These are phyloP conservation scores for Penicillium lividum DNA, from an alignment of 495 filamentous ascomycete species.

Conservation along the genomic window DNA sequence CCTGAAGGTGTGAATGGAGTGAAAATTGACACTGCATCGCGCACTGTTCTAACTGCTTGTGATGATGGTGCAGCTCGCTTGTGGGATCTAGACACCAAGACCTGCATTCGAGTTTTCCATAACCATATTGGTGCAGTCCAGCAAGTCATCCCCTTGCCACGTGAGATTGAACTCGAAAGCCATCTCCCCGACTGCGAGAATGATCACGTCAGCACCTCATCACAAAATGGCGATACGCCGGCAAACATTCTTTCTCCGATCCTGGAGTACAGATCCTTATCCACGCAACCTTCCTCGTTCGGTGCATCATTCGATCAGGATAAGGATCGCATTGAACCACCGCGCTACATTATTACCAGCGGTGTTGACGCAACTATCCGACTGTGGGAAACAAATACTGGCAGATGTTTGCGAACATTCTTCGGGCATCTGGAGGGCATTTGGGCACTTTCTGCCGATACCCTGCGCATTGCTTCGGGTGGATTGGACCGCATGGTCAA, in stretches of 20 bases:
- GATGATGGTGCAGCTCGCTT: constrained; percentile 90
- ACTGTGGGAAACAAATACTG: constrained; percentile 86
- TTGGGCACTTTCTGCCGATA: constrained; percentile 92
- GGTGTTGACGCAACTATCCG: constrained; percentile 89
- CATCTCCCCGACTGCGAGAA: constrained; percentile 59
- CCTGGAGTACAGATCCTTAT: constrained; percentile 32
- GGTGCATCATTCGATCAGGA: constrained; percentile 53
- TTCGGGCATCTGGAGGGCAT: constrained; percentile 97
- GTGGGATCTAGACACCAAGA: constrained; percentile 87
- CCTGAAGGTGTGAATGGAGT: constrained; percentile 94
- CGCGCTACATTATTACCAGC: constrained; percentile 88
- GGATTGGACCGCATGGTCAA: constrained; percentile 95
- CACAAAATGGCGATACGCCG: constrained; percentile 34
- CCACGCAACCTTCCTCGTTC: constrained; percentile 52
- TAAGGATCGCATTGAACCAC: constrained; percentile 67
- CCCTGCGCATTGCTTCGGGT: constrained; percentile 82
- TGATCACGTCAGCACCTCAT: constrained; percentile 42
- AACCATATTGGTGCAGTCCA: constrained; percentile 97
- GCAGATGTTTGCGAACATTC: constrained; percentile 81
- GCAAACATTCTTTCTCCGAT: constrained; percentile 24
- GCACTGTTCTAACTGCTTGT: constrained; percentile 87
- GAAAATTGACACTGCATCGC: constrained; percentile 73
- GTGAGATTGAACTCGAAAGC: constrained; percentile 85
- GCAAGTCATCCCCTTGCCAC: constrained; percentile 77
- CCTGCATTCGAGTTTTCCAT: constrained; percentile 76